These are phyloP conservation scores for Salix viminalis DNA, from an alignment of 345 rosid species.

Conservation along the genomic window DNA sequence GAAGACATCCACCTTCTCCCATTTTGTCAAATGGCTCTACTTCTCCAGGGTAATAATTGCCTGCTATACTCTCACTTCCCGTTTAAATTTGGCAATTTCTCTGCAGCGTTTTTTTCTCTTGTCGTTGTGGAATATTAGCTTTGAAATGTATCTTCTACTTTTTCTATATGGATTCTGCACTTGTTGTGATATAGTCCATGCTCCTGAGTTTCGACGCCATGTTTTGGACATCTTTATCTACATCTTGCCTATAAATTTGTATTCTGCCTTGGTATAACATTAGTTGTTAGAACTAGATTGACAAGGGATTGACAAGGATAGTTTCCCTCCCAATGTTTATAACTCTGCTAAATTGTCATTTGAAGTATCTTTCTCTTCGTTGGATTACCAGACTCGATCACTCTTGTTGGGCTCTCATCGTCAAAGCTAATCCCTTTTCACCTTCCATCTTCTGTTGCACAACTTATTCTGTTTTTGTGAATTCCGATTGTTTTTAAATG, in stretches of 20 bases:
- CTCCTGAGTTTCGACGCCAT: not conserved
- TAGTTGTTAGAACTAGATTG: not conserved
- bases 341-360: not conserved
- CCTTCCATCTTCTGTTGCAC: too few species aligned
- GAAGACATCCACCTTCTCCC: conserved; percentile 79
- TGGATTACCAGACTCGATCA: not conserved
- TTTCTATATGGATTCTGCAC: not conserved
- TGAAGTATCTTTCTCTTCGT: not conserved
- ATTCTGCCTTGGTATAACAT: not conserved
- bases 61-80: not conserved
- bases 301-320: not conserved
- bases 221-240: not conserved
- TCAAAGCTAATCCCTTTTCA: too few species aligned
- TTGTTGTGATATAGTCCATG: not conserved
- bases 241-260: not conserved
- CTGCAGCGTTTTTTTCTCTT: not conserved
- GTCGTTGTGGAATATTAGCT: not conserved
- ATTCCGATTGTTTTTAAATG: too few species aligned
- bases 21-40: conserved; percentile 40
- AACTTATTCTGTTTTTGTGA: too few species aligned
- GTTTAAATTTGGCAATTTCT: not conserved
- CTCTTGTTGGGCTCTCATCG: too few species aligned
- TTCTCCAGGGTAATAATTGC: conserved; percentile 36
- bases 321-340: not conserved
- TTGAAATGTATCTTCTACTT: not conserved